phyloP scores from a whole-genome alignment of 192 early-diverging fungal genomes.

The Coemansia sp. region DNA sequence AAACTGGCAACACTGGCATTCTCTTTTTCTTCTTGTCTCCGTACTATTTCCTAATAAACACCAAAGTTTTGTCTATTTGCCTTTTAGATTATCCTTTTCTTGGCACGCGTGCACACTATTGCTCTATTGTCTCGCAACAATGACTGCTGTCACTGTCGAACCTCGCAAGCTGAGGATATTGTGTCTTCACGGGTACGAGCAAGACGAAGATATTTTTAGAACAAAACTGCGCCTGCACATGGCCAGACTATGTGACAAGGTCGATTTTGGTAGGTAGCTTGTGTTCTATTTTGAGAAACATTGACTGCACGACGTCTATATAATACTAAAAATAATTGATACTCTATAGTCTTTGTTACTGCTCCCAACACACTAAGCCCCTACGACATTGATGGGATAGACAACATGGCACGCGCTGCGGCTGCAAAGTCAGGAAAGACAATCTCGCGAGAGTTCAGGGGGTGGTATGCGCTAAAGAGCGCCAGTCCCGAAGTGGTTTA shows the following conservation, averaged over 20 bases:
- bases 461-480: slow-evolving; percentile 44
- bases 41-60: slow-evolving; percentile 4
- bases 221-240: slow-evolving; percentile 37
- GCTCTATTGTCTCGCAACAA: neutral
- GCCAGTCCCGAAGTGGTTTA: slow-evolving; percentile 29
- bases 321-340: neutral
- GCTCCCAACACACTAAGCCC: slow-evolving; percentile 44
- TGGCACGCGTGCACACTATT: neutral
- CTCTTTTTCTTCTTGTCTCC: neutral
- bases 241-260: slow-evolving; percentile 17
- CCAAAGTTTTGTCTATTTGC: neutral
- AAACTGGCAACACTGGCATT: neutral
- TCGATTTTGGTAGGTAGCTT: slow-evolving; percentile 39
- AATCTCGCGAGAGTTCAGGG: slow-evolving; percentile 14
- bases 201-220: slow-evolving; percentile 45
- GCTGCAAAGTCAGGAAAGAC: slow-evolving; percentile 20
- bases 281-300: neutral
- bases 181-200: slow-evolving; percentile 56
- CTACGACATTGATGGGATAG: slow-evolving; percentile 42
- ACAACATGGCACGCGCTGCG: slow-evolving; percentile 35
- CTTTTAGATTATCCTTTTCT: slow-evolving; percentile 2
- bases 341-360: slow-evolving; percentile 42
- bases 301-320: neutral
- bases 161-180: slow-evolving; percentile 35
- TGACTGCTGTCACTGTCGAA: neutral